Conservation (phyloP, 768 basidiomycete species). For the Tubosaeta brunneosetosa region DNA sequence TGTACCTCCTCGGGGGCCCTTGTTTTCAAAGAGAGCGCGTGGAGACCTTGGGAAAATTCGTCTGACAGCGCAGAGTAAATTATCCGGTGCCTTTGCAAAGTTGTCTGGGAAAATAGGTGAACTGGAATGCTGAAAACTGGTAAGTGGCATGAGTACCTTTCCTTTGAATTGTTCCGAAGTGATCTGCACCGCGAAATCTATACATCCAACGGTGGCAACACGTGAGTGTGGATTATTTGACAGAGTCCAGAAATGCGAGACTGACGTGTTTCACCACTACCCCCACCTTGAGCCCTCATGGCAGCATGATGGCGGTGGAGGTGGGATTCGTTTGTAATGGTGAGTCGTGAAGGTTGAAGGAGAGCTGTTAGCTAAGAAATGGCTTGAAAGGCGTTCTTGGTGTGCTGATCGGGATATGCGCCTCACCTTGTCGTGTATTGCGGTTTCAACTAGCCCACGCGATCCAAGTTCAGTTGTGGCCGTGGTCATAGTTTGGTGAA, state of each 20-base stretch:
- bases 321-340: constrained; percentile 77
- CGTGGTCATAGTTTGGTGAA: constrained; percentile 28
- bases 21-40: constrained; percentile 73
- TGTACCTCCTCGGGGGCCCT: constrained; percentile 56
- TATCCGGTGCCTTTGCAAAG: constrained; percentile 79
- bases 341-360: constrained; percentile 59
- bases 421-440: constrained; percentile 57
- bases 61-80: constrained; percentile 68
- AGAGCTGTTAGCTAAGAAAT: constrained; percentile 52
- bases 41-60: constrained; percentile 66
- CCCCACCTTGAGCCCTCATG: constrained; percentile 67
- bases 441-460: constrained; percentile 49
- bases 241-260: constrained; percentile 20
- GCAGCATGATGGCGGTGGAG: constrained; percentile 81
- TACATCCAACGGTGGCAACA: constrained; percentile 16
- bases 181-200: constrained; percentile 75
- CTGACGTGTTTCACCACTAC: constrained; percentile 79
- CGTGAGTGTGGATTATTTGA: constrained; percentile 17
- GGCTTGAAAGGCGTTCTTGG: constrained; percentile 20
- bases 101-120: constrained; percentile 41
- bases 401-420: constrained; percentile 18
- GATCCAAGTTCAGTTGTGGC: constrained; percentile 21
- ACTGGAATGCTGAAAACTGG: constrained; percentile 4
- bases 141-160: constrained; percentile 46
- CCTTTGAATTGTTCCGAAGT: constrained; percentile 70